A percentile compares a stretch with the other conserved stretches of the same genome.
Evolutionary conservation across 2,329 filamentous ascomycete species (phyloP).

Genomic region (Alternaria angustiovoidea): DNA sequence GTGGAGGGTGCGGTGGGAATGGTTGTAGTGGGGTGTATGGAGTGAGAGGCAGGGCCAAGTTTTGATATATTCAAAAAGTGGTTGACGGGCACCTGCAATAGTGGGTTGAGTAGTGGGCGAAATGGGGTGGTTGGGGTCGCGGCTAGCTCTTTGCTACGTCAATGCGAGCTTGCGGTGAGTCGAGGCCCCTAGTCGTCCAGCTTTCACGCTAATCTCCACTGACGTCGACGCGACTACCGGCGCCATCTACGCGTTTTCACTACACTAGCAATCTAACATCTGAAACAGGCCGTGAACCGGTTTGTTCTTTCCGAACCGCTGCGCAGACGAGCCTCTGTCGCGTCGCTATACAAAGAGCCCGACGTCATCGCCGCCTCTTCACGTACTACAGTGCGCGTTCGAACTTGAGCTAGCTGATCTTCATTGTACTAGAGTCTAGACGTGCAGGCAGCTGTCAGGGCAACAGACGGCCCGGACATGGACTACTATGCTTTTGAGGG

Average conservation of each 20-base stretch:
- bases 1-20: neutral
- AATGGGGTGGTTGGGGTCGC: slow-evolving; percentile 23
- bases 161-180: slow-evolving; percentile 11
- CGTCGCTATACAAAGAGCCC: neutral
- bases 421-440: neutral
- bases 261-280: neutral
- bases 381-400: neutral
- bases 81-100: slow-evolving; percentile 4
- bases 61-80: slow-evolving; percentile 4
- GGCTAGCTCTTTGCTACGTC: slow-evolving; percentile 23
- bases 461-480: slow-evolving; percentile 1
- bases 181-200: slow-evolving; percentile 10
- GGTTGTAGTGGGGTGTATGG: slow-evolving; percentile 4
- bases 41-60: slow-evolving; percentile 10
- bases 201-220: slow-evolving; percentile 20
- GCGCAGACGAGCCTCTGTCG: neutral
- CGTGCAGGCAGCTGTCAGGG: slow-evolving; percentile 13
- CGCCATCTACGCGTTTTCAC: slow-evolving; percentile 28
- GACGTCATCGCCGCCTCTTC: slow-evolving; percentile 14
- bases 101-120: slow-evolving; percentile 10
- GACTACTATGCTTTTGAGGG: slow-evolving; percentile 2
- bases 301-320: neutral
- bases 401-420: neutral
- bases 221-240: slow-evolving; percentile 40
- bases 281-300: slow-evolving; percentile 8